These are phyloP conservation scores for Triangularia setosa DNA, from an alignment of 2,329 filamentous ascomycete genomes.

Conservation along the genomic window DNA sequence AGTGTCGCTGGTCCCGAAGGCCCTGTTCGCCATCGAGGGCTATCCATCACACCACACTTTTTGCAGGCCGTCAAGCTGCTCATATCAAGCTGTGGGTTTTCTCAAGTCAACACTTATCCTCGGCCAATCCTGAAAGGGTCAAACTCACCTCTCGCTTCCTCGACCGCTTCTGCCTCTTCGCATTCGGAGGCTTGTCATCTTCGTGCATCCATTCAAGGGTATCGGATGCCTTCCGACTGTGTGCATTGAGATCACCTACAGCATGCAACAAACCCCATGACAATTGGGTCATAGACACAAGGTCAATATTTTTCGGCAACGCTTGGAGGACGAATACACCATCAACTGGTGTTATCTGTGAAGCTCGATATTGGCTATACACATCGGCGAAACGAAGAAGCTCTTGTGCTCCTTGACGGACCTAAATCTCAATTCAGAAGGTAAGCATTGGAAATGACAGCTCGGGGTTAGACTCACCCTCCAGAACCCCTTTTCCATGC, in stretches of 20 bases:
- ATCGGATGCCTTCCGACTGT: conserved; percentile 6
- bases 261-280: conserved; percentile 15
- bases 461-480: conserved; percentile 6
- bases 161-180: background rate
- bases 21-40: conserved; percentile 15
- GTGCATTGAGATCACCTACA: conserved; percentile 12
- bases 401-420: conserved; percentile 13
- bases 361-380: conserved; percentile 5
- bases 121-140: background rate
- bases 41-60: conserved; percentile 11
- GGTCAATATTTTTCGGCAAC: conserved; percentile 17
- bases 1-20: conserved; percentile 12
- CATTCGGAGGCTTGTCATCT: background rate
- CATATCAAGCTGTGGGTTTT: background rate
- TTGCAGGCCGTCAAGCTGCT: background rate
- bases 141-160: background rate
- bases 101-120: background rate
- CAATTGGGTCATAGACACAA: conserved; percentile 17
- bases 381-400: conserved; percentile 13
- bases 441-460: too few species aligned
- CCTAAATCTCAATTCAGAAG: background rate
- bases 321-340: background rate
- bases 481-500: conserved; percentile 18
- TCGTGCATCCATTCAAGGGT: background rate
- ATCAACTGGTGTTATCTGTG: background rate